A percentile compares a stretch with the other conserved stretches of the same genome.
Conservation (phyloP, 2,329 filamentous ascomycete species). For the Diaporthe helianthi region DNA sequence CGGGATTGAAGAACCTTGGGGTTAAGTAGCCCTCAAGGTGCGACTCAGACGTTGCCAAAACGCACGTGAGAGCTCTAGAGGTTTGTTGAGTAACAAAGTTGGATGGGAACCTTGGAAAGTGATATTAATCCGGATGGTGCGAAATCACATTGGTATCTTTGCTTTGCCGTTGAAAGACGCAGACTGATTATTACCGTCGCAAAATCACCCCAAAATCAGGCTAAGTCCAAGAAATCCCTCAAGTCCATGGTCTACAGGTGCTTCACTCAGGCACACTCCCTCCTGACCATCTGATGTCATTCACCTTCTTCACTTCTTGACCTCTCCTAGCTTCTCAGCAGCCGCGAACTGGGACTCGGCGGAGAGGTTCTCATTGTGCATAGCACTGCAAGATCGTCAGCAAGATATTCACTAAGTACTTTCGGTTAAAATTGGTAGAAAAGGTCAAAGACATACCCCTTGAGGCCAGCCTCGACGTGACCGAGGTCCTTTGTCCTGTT, state of each 20-base stretch:
- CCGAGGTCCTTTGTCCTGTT: conserved; percentile 57
- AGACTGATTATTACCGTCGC: neutral
- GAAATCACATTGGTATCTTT: conserved; percentile 14
- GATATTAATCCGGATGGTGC: neutral
- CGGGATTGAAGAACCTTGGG: neutral
- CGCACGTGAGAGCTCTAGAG: neutral
- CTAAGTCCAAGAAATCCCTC: conserved; percentile 3
- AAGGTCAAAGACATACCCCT: conserved; percentile 50
- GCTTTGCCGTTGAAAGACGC: neutral
- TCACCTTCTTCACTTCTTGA: conserved; percentile 27
- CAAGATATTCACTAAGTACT: conserved; percentile 37
- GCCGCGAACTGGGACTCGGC: conserved; percentile 58
- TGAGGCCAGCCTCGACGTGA: conserved; percentile 59
- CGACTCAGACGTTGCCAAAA: neutral
- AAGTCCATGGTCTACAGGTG: neutral
- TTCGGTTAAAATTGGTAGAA: too few species aligned
- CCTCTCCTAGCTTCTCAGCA: conserved; percentile 29
- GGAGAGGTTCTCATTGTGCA: conserved; percentile 64
- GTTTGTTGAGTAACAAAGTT: too few species aligned
- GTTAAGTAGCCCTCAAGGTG: neutral
- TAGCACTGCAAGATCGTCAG: conserved; percentile 44
- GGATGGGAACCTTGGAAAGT: too few species aligned
- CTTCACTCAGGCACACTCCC: neutral
- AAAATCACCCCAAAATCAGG: neutral
- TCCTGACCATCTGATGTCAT: neutral